Base-by-base conservation (phyloP, 2,329 filamentous ascomycete species). In the Sphaerulina populicola region DNA sequence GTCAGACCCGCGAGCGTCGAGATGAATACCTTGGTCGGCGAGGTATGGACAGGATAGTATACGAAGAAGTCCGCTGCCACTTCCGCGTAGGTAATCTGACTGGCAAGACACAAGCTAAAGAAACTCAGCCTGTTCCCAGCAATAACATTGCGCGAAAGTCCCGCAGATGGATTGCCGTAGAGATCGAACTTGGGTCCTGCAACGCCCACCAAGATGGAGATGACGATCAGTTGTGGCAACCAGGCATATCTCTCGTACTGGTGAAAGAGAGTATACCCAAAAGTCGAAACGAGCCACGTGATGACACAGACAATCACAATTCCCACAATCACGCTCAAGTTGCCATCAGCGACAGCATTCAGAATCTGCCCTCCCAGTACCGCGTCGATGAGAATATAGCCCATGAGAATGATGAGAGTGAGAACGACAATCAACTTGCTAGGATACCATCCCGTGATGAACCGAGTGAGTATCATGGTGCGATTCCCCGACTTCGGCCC, bases 351-450 rank as follows among this genome's bases (percentile, higher is more conserved):
- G 3, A 86, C 79, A 1, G 82, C 82, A 4, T 79, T 82, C 1
- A 87, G 69, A 23, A 85, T 84, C 62, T 86, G 82, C 0, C 83
- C 83, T 1, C 79, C 79, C 12, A 86, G 74, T 5, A 86, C 80
- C 31, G 77, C 80, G 63, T 82, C 78, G 53, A 86, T 79, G 62
- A 84, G 69, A 14, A 73, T 71, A 58, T 83, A 84, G 7, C 80
- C 80, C 40, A 60, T 55, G 37, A 83, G 71, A 18, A 82, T 75
- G 40, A 84, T 74, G 42, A 84, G 69, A 60, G 83, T 83, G 51
- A 85, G 68, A 18, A 83, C 60, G 11, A 81, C 79, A 31, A 82
- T 74, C 6, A 85, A 65, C 64, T 83, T 83, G 47, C 77, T 77
- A 0, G 80, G 80, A 72, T 77, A 83, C 77, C 78, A 83, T 6